Conservation (phyloP, 768 basidiomycete species). For the Boletus reticulatus region DNA sequence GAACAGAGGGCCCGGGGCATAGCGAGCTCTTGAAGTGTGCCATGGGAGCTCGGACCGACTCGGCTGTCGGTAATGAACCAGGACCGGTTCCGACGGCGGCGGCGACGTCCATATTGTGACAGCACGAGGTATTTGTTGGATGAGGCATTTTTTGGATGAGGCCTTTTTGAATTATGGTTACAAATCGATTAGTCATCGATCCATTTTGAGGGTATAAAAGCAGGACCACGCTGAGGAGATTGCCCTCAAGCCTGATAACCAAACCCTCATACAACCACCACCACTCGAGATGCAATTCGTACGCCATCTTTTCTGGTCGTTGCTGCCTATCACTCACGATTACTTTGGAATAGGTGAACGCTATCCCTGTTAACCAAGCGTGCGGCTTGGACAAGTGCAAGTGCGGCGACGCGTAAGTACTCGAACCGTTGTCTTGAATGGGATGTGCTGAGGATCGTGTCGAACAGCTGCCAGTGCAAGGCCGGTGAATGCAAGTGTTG, state of each 20-base stretch:
- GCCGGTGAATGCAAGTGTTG: background rate
- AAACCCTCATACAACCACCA: background rate
- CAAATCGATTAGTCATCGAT: no score
- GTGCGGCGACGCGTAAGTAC: constrained; percentile 10
- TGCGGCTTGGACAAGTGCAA: constrained; percentile 7
- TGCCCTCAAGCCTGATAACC: background rate
- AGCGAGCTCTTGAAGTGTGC: no score
- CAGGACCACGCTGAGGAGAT: background rate
- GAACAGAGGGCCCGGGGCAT: no score
- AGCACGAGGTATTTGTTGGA: no score
- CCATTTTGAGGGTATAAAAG: constrained; percentile 16
- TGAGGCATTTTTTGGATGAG: background rate
- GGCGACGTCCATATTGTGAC: no score
- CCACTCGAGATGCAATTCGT: constrained; percentile 15
- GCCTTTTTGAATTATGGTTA: background rate
- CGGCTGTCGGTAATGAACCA: no score
- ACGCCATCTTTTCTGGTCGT: background rate
- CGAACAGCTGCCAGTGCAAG: constrained; percentile 15
- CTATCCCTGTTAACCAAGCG: constrained; percentile 15
- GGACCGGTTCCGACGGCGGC: no score
- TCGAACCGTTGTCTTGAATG: background rate
- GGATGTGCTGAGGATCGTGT: background rate
- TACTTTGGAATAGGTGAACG: constrained; percentile 1
- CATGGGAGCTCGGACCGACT: no score
- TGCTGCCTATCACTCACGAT: background rate